phyloP scores from a whole-genome alignment of 108 stramenopile genomes.

The Tribonema minus region DNA sequence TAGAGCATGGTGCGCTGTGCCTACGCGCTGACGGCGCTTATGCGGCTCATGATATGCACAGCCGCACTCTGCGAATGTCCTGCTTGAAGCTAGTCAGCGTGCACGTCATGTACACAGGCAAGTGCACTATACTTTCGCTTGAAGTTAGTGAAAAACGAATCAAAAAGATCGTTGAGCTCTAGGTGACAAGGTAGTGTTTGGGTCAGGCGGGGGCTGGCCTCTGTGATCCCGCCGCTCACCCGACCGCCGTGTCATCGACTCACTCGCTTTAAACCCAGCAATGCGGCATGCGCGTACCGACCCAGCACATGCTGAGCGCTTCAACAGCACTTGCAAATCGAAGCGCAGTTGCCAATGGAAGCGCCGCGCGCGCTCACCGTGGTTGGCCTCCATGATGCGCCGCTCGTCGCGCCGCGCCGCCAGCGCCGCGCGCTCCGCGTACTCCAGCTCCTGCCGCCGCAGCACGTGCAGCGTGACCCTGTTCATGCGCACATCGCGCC shows the following conservation, averaged over 20 bases:
- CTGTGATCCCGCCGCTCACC: too few relatives aligned
- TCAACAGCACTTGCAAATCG: not conserved
- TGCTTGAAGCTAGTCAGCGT: too few relatives aligned
- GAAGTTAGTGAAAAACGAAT: too few relatives aligned
- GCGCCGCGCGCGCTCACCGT: not conserved
- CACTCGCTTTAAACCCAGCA: not conserved
- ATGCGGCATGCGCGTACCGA: not conserved
- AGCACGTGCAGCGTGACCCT: conserved; percentile 52
- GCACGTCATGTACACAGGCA: too few relatives aligned
- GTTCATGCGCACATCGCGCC: conserved; percentile 56
- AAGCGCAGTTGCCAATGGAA: not conserved
- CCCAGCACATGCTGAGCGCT: not conserved
- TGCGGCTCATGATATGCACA: too few relatives aligned
- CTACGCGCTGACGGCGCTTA: too few relatives aligned
- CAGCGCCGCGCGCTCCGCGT: conserved; percentile 13
- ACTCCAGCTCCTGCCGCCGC: conserved; percentile 54
- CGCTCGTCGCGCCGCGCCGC: conserved; percentile 25
- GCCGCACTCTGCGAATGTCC: too few relatives aligned
- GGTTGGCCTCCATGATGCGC: conserved; percentile 20
- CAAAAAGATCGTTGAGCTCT: too few relatives aligned
- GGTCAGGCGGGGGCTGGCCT: too few relatives aligned
- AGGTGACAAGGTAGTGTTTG: too few relatives aligned
- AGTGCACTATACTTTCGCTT: too few relatives aligned
- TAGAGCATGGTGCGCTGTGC: too few relatives aligned
- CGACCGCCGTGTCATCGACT: not conserved